These are phyloP conservation scores for Triticum urartu DNA, from an alignment of 176 grass and related monocot genomes.

Conservation along the genomic window DNA sequence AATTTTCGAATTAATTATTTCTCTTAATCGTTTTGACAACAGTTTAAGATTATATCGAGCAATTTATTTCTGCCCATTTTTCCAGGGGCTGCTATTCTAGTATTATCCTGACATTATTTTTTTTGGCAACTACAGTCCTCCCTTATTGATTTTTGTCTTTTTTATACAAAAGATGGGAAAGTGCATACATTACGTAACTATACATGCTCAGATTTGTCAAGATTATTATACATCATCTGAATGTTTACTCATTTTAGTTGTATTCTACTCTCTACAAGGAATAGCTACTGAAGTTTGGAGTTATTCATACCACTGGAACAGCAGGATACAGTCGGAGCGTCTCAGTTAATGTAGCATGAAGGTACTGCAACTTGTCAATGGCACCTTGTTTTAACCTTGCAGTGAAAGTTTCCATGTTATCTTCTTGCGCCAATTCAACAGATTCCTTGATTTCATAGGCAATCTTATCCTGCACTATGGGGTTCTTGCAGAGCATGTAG, in stretches of 20 bases:
- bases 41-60: neutral
- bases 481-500: conserved; percentile 74
- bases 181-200: too few relatives aligned
- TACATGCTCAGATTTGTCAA: too few relatives aligned
- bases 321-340: conserved; percentile 71
- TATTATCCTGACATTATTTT: too few relatives aligned
- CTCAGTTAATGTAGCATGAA: conserved; percentile 52
- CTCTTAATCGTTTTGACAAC: neutral
- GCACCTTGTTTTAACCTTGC: conserved; percentile 36
- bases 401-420: conserved; percentile 24
- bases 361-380: conserved; percentile 63
- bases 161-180: too few relatives aligned
- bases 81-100: neutral
- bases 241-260: neutral
- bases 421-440: conserved; percentile 7
- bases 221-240: too few relatives aligned
- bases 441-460: conserved; percentile 44
- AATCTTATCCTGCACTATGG: conserved; percentile 58
- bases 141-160: neutral
- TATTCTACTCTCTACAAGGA: neutral
- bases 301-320: conserved; percentile 56
- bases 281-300: neutral
- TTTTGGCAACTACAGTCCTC: neutral
- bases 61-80: neutral
- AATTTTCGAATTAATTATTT: neutral